Base-by-base conservation (phyloP, 2,329 filamentous ascomycete species). In the Colletotrichum gigasporum region DNA sequence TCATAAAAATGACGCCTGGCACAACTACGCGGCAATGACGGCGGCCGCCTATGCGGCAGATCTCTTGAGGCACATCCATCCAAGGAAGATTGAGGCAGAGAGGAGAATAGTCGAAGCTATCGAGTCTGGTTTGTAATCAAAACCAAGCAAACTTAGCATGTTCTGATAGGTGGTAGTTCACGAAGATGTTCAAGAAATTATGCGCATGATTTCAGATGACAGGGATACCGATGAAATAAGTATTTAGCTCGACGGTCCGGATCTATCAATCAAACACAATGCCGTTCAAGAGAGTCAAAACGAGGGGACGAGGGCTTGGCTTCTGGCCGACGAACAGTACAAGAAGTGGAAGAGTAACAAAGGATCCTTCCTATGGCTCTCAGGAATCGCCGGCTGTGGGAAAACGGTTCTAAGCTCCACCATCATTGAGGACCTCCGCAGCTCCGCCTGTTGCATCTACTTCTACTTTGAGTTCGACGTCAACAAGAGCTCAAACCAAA, bases 1-100 rank as follows among this genome's bases (percentile, higher is more conserved):
- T 1, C 73, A 76, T 41, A 76, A 75, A 44, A 73, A 73, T 30
- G 69, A 74, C 7, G 28, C 54, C 1, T 77, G 72, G 74, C 74
- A 75, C 44, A 62, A 68, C 4, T 76, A 72, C 67, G 70, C 74
- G 6, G 69, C 74, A 3, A 71, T 73, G 44, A 61, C 67, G 16
- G 73, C 74, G 9, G 74, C 74, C 6, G 73, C 69, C 18, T 76
- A 72, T 55, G 68, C 71, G 0, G 74, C 68, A 52, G 69, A 73
- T 18, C 60, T 74, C 4, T 26, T 74, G 1, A 4, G 44, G 24
- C 3, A 26, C 14, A 47, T 47, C 3, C 44, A 24, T 2, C 24
- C 14, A 26, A 47, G 18, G 24, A 47, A 20, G 26, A 14, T 47
- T 10, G 26, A 47, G 26, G 24, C 44, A 18, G 44, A 47, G 44